phyloP scores from a whole-genome alignment of 495 filamentous ascomycete species.

The Astrocystis sublimbata region DNA sequence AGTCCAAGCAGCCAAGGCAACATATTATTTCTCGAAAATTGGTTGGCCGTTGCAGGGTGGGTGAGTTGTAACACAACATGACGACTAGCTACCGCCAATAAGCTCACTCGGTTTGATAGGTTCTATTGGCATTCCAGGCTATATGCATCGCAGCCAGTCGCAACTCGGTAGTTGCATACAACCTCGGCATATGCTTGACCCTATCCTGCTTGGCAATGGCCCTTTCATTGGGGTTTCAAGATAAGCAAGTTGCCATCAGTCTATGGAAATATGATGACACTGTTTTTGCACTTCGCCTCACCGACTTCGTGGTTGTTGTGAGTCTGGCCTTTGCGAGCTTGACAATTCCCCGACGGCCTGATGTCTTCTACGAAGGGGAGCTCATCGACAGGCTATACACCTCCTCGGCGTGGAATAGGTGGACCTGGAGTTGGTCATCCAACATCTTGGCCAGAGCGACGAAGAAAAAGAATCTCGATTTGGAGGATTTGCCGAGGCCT shows the following conservation, averaged over 20 bases:
- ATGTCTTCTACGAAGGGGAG: slow-evolving; percentile 59
- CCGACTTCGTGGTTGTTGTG: slow-evolving; percentile 39
- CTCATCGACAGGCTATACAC: slow-evolving; percentile 66
- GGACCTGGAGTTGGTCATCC: slow-evolving; percentile 64
- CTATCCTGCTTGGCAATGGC: slow-evolving; percentile 44
- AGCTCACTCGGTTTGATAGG: slow-evolving; percentile 31
- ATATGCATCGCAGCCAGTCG: slow-evolving; percentile 43
- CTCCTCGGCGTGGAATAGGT: slow-evolving; percentile 59
- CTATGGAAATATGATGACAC: slow-evolving; percentile 29
- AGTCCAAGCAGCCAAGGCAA: slow-evolving; percentile 15
- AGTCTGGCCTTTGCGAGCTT: slow-evolving; percentile 42
- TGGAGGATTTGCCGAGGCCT: slow-evolving; percentile 60
- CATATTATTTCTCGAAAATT: slow-evolving; percentile 37
- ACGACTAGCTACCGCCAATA: slow-evolving; percentile 19
- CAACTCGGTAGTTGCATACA: slow-evolving; percentile 47
- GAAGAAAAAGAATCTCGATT: slow-evolving; percentile 56
- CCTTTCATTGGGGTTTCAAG: slow-evolving; percentile 42
- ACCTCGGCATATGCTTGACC: slow-evolving; percentile 48
- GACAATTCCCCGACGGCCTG: slow-evolving; percentile 65
- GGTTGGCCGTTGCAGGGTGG: slow-evolving; percentile 47
- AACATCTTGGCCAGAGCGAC: slow-evolving; percentile 54
- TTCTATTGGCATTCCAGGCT: slow-evolving; percentile 49
- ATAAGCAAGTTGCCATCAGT: slow-evolving; percentile 31
- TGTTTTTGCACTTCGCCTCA: slow-evolving; percentile 38
- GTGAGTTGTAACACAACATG: slow-evolving; percentile 40